phyloP scores from a whole-genome alignment of 2,329 filamentous ascomycete species.

The Podosphaera xanthii region DNA sequence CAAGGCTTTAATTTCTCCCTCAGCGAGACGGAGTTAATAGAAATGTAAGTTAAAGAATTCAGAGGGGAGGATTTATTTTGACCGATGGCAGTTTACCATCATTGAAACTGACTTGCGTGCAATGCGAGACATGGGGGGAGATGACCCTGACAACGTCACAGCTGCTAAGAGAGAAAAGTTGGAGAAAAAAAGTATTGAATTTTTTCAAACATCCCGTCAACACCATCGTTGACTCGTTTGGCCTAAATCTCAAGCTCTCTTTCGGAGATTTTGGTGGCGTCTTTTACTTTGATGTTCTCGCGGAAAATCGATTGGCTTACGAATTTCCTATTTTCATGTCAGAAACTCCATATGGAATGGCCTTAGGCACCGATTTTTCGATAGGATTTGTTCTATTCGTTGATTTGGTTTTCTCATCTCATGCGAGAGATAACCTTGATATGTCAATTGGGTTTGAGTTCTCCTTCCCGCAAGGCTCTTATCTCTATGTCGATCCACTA shows the following conservation, averaged over 20 bases:
- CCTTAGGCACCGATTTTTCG: slow-evolving; percentile 7
- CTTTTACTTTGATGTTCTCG: slow-evolving; percentile 8
- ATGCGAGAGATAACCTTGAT: slow-evolving; percentile 7
- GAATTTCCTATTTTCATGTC: slow-evolving; percentile 8
- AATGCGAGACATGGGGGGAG: background rate
- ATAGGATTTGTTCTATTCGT: slow-evolving; percentile 8
- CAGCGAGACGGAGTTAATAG: background rate
- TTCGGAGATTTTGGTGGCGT: slow-evolving; percentile 8
- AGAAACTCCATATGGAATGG: slow-evolving; percentile 4
- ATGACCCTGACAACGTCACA: background rate
- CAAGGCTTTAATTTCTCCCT: background rate
- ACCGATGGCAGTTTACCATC: background rate
- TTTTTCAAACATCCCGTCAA: slow-evolving; percentile 8
- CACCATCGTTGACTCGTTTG: slow-evolving; percentile 5
- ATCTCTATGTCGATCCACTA: slow-evolving; percentile 10
- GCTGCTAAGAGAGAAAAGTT: background rate
- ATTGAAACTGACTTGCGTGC: background rate
- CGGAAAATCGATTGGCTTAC: slow-evolving; percentile 5
- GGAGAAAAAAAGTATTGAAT: background rate
- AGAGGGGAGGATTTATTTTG: background rate
- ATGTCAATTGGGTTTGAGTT: slow-evolving; percentile 9
- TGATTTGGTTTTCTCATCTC: slow-evolving; percentile 9
- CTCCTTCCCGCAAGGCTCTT: slow-evolving; percentile 9
- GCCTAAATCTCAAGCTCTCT: slow-evolving; percentile 7
- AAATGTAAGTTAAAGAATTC: background rate